Evolutionary conservation across 2,329 filamentous ascomycete genomes (phyloP).

Genomic region (Trichoderma aggressivum): DNA sequence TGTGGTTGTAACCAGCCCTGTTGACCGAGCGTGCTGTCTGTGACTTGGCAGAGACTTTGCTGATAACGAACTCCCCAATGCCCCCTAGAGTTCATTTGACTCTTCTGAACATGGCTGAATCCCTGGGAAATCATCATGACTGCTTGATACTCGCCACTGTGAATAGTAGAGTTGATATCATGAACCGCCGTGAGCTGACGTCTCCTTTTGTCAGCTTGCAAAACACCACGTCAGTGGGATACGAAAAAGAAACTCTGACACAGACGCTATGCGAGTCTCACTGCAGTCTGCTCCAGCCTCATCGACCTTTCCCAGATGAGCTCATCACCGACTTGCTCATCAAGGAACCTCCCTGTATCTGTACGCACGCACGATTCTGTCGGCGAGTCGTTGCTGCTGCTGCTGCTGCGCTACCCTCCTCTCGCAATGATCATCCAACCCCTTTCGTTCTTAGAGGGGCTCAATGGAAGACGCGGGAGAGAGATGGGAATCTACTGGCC

Average conservation of each 20-base stretch:
- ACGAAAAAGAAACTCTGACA: background rate
- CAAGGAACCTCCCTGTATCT: background rate
- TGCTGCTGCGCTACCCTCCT: constrained; percentile 10
- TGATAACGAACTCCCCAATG: background rate
- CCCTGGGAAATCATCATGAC: background rate
- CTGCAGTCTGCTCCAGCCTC: background rate
- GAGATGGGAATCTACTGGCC: background rate
- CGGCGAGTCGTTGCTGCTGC: constrained; percentile 1
- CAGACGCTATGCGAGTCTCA: background rate
- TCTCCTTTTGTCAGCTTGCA: background rate
- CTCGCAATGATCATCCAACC: background rate
- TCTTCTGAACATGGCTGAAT: background rate
- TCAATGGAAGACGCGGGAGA: background rate
- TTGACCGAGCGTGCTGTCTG: background rate
- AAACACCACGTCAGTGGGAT: background rate
- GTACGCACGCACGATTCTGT: constrained; percentile 2
- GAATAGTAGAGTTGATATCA: background rate
- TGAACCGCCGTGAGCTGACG: background rate
- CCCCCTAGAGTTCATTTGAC: background rate
- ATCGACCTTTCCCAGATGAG: background rate
- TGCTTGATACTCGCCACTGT: background rate
- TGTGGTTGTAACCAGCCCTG: background rate
- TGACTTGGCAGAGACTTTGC: constrained; percentile 4
- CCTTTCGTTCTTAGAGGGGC: background rate
- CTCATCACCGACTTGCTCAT: background rate